Percentiles rank a stretch among this genome's conserved stretches.
These are phyloP conservation scores for Zymoseptoria tritici DNA, from an alignment of 2,329 filamentous ascomycete species.

Conservation along the genomic window DNA sequence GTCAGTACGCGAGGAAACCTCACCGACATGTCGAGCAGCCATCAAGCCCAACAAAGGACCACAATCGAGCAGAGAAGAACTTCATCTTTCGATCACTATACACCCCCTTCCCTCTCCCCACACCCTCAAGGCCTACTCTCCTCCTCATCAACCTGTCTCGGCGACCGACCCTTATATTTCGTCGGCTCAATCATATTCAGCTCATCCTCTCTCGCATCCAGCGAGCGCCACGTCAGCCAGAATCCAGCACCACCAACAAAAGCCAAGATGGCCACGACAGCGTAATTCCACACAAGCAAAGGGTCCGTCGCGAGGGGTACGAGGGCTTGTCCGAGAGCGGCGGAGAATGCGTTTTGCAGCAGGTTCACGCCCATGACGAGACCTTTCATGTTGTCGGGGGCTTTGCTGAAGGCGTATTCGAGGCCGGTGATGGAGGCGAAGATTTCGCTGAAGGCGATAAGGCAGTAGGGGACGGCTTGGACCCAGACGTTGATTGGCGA, in stretches of 20 bases:
- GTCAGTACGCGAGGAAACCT: too few relatives aligned
- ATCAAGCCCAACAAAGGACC: too few relatives aligned
- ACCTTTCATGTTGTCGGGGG: slow-evolving; percentile 40
- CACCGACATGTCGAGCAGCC: too few relatives aligned
- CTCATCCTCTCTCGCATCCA: slow-evolving; percentile 61
- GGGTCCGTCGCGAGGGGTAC: slow-evolving; percentile 56
- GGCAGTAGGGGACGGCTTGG: slow-evolving; percentile 38
- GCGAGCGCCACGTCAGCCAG: slow-evolving; percentile 59
- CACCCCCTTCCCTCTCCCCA: too few relatives aligned
- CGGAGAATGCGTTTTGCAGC: slow-evolving; percentile 51
- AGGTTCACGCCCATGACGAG: slow-evolving; percentile 45
- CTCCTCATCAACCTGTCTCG: neutral
- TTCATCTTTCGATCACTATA: neutral
- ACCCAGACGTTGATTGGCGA: slow-evolving; percentile 36
- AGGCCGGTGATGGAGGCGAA: slow-evolving; percentile 39
- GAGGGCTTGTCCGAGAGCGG: slow-evolving; percentile 55
- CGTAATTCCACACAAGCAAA: slow-evolving; percentile 62
- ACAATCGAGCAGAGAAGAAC: neutral
- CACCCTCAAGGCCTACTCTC: neutral
- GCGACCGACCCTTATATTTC: slow-evolving; percentile 18
- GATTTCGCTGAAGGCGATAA: slow-evolving; percentile 40
- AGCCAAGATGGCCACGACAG: slow-evolving; percentile 53
- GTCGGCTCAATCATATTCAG: slow-evolving; percentile 52
- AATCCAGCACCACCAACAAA: slow-evolving; percentile 57
- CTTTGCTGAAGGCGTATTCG: slow-evolving; percentile 41